Percentiles rank a stretch among this genome's conserved stretches.
Conservation (phyloP, 1,284 basidiomycete genomes). For the Fomitopsis pinicola region DNA sequence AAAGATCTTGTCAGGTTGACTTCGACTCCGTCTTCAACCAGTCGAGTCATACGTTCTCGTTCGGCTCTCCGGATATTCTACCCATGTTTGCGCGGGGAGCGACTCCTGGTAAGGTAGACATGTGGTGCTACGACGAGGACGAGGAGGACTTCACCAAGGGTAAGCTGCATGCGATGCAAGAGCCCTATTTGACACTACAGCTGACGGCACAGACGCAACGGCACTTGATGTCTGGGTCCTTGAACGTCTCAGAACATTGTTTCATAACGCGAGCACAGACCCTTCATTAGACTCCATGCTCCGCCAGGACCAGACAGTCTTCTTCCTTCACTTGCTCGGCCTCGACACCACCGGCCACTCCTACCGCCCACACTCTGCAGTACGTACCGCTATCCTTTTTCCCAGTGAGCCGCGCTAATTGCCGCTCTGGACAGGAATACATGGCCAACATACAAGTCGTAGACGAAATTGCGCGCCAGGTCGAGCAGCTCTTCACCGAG, state of each 20-base stretch:
- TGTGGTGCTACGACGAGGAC: slow-evolving; percentile 76
- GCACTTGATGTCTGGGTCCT: slow-evolving; percentile 80
- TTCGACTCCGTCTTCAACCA: slow-evolving; percentile 91
- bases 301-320: slow-evolving; percentile 58
- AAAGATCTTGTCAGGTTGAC: slow-evolving; percentile 48
- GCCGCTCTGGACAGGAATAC: slow-evolving; percentile 56
- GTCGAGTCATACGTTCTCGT: slow-evolving; percentile 75
- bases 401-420: not conserved
- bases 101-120: slow-evolving; percentile 63
- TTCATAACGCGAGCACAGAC: slow-evolving; percentile 61
- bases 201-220: slow-evolving; percentile 64
- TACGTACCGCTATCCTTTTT: slow-evolving; percentile 19
- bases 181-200: not conserved
- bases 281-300: slow-evolving; percentile 44
- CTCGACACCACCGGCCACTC: slow-evolving; percentile 88
- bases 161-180: slow-evolving; percentile 17
- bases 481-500: slow-evolving; percentile 57
- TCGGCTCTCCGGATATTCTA: slow-evolving; percentile 87
- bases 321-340: slow-evolving; percentile 85
- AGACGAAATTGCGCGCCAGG: slow-evolving; percentile 70
- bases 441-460: slow-evolving; percentile 83
- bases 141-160: slow-evolving; percentile 86
- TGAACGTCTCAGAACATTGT: slow-evolving; percentile 55
- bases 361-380: slow-evolving; percentile 80
- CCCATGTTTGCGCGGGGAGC: slow-evolving; percentile 86